Percentiles rank a stretch among this genome's conserved stretches.
Evolutionary conservation across 2,329 filamentous ascomycete species (phyloP).

Genomic region (Colletotrichum abscissum): DNA sequence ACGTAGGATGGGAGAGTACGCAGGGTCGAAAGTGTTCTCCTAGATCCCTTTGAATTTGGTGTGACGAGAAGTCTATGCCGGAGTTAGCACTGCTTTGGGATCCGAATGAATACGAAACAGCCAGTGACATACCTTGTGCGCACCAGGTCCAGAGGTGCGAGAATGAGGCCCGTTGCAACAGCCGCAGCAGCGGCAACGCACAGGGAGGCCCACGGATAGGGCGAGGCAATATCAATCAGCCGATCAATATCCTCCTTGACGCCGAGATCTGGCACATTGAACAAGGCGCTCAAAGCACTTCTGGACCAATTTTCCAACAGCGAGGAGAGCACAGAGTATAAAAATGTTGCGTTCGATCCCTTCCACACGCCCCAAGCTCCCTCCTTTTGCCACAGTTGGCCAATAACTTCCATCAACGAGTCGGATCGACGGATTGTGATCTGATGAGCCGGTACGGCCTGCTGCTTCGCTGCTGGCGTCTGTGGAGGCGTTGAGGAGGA

Average conservation of each 20-base stretch:
- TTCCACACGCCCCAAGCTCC: conserved; percentile 96
- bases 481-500: conserved; percentile 45
- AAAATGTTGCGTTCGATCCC: conserved; percentile 89
- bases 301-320: conserved; percentile 93
- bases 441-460: conserved; percentile 62
- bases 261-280: conserved; percentile 89
- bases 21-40: conserved; percentile 82
- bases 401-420: conserved; percentile 87
- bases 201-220: conserved; percentile 84
- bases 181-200: conserved; percentile 75
- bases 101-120: not conserved
- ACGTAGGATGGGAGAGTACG: conserved; percentile 82
- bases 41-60: conserved; percentile 77
- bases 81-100: conserved; percentile 41
- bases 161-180: conserved; percentile 79
- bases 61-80: conserved; percentile 79
- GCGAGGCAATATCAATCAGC: conserved; percentile 76
- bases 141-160: conserved; percentile 90
- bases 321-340: conserved; percentile 88
- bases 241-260: conserved; percentile 82
- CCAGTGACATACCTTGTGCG: conserved; percentile 73
- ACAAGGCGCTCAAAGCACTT: conserved; percentile 87
- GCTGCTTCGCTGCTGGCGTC: conserved; percentile 48
- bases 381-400: conserved; percentile 89
- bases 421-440: conserved; percentile 79